Percentiles rank a stretch among this genome's conserved stretches.
These are phyloP conservation scores for Trichoderma lentiforme DNA, from an alignment of 2,329 filamentous ascomycete species.

Conservation along the genomic window DNA sequence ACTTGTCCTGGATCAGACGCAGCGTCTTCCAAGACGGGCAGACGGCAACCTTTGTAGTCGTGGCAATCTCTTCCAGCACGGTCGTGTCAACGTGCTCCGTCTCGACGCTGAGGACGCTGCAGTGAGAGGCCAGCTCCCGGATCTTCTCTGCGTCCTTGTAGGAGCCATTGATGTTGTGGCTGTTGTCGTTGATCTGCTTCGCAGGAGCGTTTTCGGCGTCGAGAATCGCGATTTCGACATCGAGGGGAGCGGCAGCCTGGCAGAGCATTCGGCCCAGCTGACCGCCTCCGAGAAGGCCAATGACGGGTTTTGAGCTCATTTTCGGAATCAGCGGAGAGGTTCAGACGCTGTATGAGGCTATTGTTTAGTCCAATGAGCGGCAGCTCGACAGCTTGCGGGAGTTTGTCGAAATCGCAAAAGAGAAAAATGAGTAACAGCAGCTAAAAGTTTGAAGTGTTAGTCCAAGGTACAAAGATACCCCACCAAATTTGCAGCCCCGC, in stretches of 20 bases:
- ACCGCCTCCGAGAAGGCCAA: conserved; percentile 58
- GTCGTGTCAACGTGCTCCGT: conserved; percentile 95
- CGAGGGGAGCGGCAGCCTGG: conserved; percentile 73
- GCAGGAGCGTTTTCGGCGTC: conserved; percentile 75
- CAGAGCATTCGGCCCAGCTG: conserved; percentile 92
- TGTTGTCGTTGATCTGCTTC: conserved; percentile 77
- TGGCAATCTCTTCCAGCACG: conserved; percentile 77
- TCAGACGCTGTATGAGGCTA: not conserved
- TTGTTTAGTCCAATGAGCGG: not conserved
- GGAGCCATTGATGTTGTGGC: conserved; percentile 74
- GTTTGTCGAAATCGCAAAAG: not conserved
- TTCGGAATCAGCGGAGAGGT: not conserved
- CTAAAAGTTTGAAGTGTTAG: not conserved
- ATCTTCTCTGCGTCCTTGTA: conserved; percentile 83
- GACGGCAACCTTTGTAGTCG: conserved; percentile 56
- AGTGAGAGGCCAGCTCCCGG: conserved; percentile 69
- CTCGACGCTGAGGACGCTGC: conserved; percentile 85
- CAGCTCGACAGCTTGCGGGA: not conserved
- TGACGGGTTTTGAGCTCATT: conserved; percentile 32
- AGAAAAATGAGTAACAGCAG: not conserved
- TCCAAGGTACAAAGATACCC: not conserved
- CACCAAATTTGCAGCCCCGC: not conserved
- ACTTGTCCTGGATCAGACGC: conserved; percentile 91
- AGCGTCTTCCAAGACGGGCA: conserved; percentile 86
- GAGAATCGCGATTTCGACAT: conserved; percentile 74